Percentiles rank a stretch among this genome's conserved stretches.
These are phyloP conservation scores for Rhodomyrtus psidioides DNA, from an alignment of 441 rosid species.

Conservation along the genomic window DNA sequence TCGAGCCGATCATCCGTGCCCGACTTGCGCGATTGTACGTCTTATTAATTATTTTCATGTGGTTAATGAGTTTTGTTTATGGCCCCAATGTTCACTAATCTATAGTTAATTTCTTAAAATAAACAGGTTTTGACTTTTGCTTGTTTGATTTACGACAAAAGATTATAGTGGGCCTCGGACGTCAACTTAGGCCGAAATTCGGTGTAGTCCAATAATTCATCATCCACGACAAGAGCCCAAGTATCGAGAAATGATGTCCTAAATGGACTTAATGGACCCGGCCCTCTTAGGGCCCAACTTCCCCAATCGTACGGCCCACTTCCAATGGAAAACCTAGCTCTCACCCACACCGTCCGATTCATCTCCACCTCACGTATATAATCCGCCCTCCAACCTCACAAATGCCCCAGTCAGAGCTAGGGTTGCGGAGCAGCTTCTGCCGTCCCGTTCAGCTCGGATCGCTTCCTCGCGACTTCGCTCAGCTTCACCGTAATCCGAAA, in stretches of 20 bases:
- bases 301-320: not conserved
- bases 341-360: constrained; percentile 8
- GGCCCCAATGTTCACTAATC: not conserved
- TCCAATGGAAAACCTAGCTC: constrained; percentile 1
- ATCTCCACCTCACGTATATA: not conserved
- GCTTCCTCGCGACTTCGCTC: no score
- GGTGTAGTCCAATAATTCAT: rapidly evolving
- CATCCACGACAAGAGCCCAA: no score
- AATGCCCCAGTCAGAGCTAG: not conserved
- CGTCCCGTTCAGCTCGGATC: not conserved
- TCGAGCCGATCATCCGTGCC: not conserved
- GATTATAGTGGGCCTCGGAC: not conserved
- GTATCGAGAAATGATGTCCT: not conserved
- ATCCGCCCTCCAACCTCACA: rapidly evolving
- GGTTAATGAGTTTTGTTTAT: not conserved
- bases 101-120: not conserved
- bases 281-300: not conserved
- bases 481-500: not conserved
- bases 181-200: not conserved
- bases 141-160: not conserved
- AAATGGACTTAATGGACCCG: not conserved
- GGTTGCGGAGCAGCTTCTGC: constrained; percentile 5
- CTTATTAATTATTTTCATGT: not conserved
- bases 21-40: not conserved
- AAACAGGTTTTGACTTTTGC: not conserved